Evolutionary conservation across 169 alveolate genomes (phyloP).

Genomic region (Theileria sp.): DNA sequence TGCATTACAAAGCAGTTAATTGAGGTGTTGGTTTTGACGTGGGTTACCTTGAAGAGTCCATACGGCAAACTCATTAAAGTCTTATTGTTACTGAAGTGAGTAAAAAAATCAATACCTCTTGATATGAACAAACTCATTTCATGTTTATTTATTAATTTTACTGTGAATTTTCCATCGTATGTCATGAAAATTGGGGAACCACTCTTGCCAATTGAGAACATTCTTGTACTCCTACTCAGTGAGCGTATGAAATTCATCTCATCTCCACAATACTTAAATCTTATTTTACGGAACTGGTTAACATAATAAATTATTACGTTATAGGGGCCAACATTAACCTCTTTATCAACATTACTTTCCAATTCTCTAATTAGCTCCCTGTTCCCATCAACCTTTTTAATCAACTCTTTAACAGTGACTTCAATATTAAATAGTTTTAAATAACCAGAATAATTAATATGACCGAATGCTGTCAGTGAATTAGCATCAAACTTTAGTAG

Average conservation of each 20-base stretch:
- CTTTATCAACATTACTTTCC: background rate
- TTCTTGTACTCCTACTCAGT: conserved; percentile 36
- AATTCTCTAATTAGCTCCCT: background rate
- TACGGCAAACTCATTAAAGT: conserved; percentile 60
- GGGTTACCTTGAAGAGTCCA: conserved; percentile 43
- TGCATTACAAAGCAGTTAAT: conserved; percentile 59
- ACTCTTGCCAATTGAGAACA: conserved; percentile 54
- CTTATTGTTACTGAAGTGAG: conserved; percentile 29
- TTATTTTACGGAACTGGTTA: conserved; percentile 37
- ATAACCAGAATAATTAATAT: too few relatives aligned
- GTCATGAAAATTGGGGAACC: conserved; percentile 62
- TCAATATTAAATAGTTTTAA: background rate
- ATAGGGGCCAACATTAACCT: conserved; percentile 17
- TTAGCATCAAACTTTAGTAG: background rate
- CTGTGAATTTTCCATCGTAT: conserved; percentile 51
- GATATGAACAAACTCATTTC: conserved; percentile 48
- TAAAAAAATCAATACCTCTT: conserved; percentile 40
- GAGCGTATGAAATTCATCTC: conserved; percentile 51
- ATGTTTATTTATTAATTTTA: conserved; percentile 51
- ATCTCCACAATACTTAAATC: conserved; percentile 53
- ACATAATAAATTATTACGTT: conserved; percentile 26
- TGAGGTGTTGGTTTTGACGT: conserved; percentile 22
- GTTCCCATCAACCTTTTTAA: background rate
- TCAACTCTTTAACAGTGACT: background rate
- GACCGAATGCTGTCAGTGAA: background rate